phyloP scores from a whole-genome alignment of 2,329 filamentous ascomycete species.

The Cordyceps cicadae region DNA sequence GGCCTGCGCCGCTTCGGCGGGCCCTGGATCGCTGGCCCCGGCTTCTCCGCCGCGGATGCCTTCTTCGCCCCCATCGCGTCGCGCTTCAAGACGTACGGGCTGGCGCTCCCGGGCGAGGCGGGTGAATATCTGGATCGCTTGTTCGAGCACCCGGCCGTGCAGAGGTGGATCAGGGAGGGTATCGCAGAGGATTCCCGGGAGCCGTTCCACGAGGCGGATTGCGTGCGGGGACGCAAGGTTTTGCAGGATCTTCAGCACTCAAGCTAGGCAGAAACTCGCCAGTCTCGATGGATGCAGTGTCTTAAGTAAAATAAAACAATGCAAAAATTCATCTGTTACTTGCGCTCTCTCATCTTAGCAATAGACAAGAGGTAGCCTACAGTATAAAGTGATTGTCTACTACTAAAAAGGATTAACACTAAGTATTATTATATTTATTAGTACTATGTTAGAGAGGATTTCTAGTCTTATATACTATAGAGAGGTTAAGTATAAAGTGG shows the following conservation, averaged over 20 bases:
- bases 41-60: slow-evolving; percentile 32
- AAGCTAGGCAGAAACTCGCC: not conserved
- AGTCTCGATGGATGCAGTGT: too few relatives aligned
- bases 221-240: slow-evolving; percentile 24
- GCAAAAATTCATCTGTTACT: too few relatives aligned
- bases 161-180: slow-evolving; percentile 30
- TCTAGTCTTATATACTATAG: too few relatives aligned
- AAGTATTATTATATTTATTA: too few relatives aligned
- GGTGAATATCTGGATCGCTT: slow-evolving; percentile 27
- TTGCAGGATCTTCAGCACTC: slow-evolving; percentile 21
- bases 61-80: slow-evolving; percentile 35
- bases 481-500: too few relatives aligned
- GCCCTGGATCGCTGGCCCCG: slow-evolving; percentile 30
- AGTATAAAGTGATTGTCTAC: too few relatives aligned
- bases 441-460: too few relatives aligned
- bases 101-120: slow-evolving; percentile 22
- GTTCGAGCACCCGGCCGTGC: slow-evolving; percentile 26
- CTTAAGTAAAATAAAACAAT: too few relatives aligned
- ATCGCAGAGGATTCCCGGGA: slow-evolving; percentile 31
- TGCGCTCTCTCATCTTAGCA: too few relatives aligned
- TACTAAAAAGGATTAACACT: too few relatives aligned
- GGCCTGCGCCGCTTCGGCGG: slow-evolving; percentile 32
- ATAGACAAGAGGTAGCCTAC: too few relatives aligned
- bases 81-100: slow-evolving; percentile 30
- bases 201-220: slow-evolving; percentile 28